A percentile compares a stretch with the other conserved stretches of the same genome.
These are phyloP conservation scores for Calonectria crousiana DNA, from an alignment of 2,329 filamentous ascomycete genomes.

Conservation along the genomic window DNA sequence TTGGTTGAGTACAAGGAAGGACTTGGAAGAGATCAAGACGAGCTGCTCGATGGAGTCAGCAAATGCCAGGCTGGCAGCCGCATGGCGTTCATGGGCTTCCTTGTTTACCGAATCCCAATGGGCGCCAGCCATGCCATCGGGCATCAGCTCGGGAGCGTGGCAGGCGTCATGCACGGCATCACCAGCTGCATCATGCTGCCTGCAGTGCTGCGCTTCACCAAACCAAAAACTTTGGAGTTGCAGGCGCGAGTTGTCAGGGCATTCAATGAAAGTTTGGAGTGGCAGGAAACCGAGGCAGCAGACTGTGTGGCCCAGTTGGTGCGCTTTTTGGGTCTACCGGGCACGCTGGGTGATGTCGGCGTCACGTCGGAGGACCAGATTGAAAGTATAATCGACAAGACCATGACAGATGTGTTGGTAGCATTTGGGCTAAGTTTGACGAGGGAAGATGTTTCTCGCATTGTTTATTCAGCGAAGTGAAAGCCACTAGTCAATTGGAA, in stretches of 20 bases:
- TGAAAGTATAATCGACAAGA: background rate
- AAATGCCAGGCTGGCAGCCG: conserved; percentile 4
- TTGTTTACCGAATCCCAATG: background rate
- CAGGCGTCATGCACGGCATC: background rate
- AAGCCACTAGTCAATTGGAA: background rate
- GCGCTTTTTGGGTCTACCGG: background rate
- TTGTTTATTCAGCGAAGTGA: background rate
- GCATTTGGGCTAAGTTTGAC: background rate
- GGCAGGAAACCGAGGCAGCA: background rate
- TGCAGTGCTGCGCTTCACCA: background rate
- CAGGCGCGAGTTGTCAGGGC: background rate
- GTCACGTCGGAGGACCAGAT: background rate
- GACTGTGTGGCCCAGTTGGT: background rate
- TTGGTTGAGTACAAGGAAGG: background rate
- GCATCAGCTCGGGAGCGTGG: background rate
- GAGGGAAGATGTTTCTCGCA: background rate
- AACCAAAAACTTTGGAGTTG: background rate
- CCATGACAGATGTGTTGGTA: background rate
- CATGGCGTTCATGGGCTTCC: conserved; percentile 2
- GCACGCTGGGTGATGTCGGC: background rate
- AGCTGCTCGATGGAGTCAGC: background rate
- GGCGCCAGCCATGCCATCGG: background rate
- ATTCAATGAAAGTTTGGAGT: background rate
- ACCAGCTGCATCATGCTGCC: conserved; percentile 7
- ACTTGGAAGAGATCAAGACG: background rate